A percentile compares a stretch with the other conserved stretches of the same genome.
Conservation (phyloP, 164 flowering plant species). For the Nymphaea colorata region DNA sequence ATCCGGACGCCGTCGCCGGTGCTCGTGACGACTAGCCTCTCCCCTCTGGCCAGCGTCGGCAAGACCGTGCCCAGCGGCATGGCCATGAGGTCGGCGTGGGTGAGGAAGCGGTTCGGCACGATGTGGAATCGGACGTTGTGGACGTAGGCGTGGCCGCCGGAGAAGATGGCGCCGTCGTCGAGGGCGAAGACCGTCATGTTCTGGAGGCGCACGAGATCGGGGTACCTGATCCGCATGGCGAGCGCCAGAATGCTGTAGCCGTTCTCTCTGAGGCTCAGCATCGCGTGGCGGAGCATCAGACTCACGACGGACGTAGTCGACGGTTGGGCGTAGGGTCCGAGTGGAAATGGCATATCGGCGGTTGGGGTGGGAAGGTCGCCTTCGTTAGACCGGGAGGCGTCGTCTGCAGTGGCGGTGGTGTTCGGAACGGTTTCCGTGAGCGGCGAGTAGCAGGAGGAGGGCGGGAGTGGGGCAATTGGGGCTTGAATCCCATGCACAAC, state of each 20-base stretch:
- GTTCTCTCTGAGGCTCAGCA: constrained; percentile 28
- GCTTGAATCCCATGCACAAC: constrained; percentile 48
- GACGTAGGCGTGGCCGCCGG: constrained; percentile 34
- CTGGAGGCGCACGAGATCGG: constrained; percentile 25
- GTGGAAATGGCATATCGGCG: neutral
- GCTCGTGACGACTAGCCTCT: constrained; percentile 23
- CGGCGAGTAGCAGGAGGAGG: constrained; percentile 27
- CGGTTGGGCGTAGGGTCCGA: neutral
- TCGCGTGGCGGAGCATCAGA: constrained; percentile 40
- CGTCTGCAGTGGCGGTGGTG: neutral
- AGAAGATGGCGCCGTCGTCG: constrained; percentile 34
- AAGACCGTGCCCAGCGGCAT: constrained; percentile 25
- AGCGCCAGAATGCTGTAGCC: constrained; percentile 38
- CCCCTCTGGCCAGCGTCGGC: constrained; percentile 26
- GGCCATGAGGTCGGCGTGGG: constrained; percentile 27
- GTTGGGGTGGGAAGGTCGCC: constrained; percentile 18
- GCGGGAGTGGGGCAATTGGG: constrained; percentile 41
- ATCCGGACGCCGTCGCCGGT: constrained; percentile 18
- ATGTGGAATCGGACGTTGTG: constrained; percentile 36
- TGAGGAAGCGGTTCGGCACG: constrained; percentile 31
- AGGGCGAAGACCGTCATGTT: constrained; percentile 43
- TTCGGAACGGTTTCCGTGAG: neutral
- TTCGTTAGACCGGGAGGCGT: neutral
- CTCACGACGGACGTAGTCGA: constrained; percentile 19
- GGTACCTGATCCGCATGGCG: constrained; percentile 31